phyloP scores from a whole-genome alignment of 176 grass and related monocot species.

The Oryza longistaminata region DNA sequence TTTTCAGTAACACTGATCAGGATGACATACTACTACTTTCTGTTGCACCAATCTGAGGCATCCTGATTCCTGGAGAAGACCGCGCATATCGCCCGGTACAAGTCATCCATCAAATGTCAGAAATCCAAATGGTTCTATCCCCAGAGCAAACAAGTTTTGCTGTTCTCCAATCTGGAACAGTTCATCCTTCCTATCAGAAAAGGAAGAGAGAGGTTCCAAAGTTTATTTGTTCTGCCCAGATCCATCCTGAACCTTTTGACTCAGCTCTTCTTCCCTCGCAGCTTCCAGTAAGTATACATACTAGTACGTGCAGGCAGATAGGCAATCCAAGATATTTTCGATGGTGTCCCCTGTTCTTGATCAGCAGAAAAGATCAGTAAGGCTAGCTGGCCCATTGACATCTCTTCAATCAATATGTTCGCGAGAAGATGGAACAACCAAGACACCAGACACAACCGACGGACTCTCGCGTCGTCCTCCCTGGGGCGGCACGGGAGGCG shows the following conservation, averaged over 20 bases:
- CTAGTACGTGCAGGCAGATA: neutral
- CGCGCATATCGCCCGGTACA: neutral
- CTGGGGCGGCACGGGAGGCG: too few species aligned
- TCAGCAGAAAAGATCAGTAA: slow-evolving; percentile 2
- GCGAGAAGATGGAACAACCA: neutral
- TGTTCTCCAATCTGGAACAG: neutral
- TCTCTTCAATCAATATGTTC: neutral
- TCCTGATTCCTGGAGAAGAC: neutral
- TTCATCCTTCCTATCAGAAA: neutral
- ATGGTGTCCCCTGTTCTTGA: neutral
- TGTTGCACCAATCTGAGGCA: neutral
- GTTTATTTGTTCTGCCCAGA: neutral
- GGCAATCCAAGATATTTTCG: slow-evolving; percentile 33
- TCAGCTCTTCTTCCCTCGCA: neutral
- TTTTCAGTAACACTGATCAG: neutral
- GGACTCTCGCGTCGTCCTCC: too few species aligned
- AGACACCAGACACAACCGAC: too few species aligned
- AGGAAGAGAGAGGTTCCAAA: neutral
- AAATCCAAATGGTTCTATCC: neutral
- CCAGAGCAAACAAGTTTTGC: neutral
- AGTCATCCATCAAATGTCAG: neutral
- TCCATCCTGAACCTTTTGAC: neutral
- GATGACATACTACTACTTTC: neutral
- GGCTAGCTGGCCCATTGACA: neutral
- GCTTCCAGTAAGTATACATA: neutral